These are phyloP conservation scores for Stachybotrys echinatus DNA, from an alignment of 2,329 filamentous ascomycete species.

Conservation along the genomic window DNA sequence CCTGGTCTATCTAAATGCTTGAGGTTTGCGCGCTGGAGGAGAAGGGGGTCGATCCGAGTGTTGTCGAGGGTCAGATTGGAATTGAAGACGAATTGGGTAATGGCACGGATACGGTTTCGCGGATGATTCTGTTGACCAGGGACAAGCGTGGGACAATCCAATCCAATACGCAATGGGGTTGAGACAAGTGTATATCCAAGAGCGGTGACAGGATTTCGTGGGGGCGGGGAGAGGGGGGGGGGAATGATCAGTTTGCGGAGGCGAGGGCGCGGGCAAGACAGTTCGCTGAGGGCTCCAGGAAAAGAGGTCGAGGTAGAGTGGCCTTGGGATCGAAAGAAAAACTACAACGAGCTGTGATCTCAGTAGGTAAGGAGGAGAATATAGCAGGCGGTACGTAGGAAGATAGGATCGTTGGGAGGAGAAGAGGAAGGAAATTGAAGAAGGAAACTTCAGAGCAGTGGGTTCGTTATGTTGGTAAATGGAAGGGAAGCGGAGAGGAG, in stretches of 20 bases:
- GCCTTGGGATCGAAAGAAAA: no score
- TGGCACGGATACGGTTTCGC: background rate
- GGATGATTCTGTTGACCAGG: background rate
- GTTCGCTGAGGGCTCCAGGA: background rate
- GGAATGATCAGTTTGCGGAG: background rate
- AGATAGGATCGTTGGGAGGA: background rate
- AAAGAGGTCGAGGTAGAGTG: background rate
- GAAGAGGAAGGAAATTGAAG: background rate
- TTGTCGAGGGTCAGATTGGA: background rate
- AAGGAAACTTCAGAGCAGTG: background rate
- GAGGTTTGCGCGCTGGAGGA: background rate
- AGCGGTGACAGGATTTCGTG: conserved; percentile 3
- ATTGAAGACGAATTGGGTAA: background rate
- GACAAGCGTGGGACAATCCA: background rate
- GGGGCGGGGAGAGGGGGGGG: no score
- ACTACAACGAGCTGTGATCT: no score
- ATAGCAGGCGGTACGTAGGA: conserved; percentile 9
- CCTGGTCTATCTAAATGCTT: background rate
- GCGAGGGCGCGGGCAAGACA: background rate
- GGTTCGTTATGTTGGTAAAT: background rate
- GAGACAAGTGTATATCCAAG: background rate
- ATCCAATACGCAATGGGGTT: background rate
- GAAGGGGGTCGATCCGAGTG: background rate
- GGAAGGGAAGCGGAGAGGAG: background rate
- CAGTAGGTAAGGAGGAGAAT: conserved; percentile 5